Evolutionary conservation across 768 basidiomycete genomes (phyloP).

Genomic region (Ramaria sp.): DNA sequence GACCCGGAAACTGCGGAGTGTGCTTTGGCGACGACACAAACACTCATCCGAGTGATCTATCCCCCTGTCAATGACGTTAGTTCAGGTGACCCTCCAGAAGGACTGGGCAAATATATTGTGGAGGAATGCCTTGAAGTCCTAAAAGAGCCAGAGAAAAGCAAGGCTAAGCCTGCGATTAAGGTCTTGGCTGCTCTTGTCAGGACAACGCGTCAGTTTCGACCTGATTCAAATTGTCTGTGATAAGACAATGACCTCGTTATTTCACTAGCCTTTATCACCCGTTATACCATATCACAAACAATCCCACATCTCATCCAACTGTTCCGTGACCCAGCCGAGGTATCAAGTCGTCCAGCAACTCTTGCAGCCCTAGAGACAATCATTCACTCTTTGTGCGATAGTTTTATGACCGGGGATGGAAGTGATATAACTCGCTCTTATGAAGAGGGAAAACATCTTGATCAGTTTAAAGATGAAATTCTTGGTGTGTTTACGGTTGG

Average conservation of each 20-base stretch:
- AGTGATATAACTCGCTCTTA: slow-evolving; percentile 27
- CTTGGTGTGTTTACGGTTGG: slow-evolving; percentile 54
- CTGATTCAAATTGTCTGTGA: slow-evolving; percentile 2
- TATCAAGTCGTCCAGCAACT: slow-evolving; percentile 52
- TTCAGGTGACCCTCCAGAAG: slow-evolving; percentile 28
- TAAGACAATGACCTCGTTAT: background rate
- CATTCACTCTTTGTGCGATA: slow-evolving; percentile 33
- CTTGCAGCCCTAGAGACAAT: slow-evolving; percentile 43
- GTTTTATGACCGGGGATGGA: slow-evolving; percentile 33
- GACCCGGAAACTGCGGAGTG: slow-evolving; percentile 64
- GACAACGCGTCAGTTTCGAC: slow-evolving; percentile 57
- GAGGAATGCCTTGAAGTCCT: slow-evolving; percentile 73
- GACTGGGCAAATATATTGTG: slow-evolving; percentile 63
- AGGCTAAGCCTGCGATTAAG: slow-evolving; percentile 81
- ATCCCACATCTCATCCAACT: slow-evolving; percentile 68
- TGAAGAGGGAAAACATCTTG: slow-evolving; percentile 29
- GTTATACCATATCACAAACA: slow-evolving; percentile 54
- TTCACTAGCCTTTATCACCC: slow-evolving; percentile 51
- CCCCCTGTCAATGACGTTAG: slow-evolving; percentile 22
- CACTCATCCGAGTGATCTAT: slow-evolving; percentile 68
- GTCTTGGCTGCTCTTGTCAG: slow-evolving; percentile 66
- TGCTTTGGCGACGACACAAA: slow-evolving; percentile 60
- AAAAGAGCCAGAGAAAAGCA: slow-evolving; percentile 87
- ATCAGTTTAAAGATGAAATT: slow-evolving; percentile 65
- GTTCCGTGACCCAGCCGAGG: slow-evolving; percentile 64